phyloP scores from a whole-genome alignment of 768 basidiomycete genomes.

The Leccinellum rugosiceps region DNA sequence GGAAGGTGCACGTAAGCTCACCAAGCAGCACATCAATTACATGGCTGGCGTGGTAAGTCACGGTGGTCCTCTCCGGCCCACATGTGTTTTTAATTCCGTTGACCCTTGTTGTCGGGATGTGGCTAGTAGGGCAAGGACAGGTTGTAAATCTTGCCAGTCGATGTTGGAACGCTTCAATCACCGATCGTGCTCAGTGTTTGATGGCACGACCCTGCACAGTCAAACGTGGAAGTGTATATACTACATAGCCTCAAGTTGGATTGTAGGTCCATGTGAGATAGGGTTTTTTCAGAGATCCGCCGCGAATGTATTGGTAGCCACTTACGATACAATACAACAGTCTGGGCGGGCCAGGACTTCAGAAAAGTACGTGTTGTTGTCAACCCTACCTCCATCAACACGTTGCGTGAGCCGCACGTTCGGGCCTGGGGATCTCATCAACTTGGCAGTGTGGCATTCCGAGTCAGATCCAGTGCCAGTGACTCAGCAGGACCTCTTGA shows the following conservation, averaged over 20 bases:
- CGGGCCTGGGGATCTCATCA: no score
- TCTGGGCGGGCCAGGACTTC: neutral
- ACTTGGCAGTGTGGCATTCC: no score
- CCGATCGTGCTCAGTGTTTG: neutral
- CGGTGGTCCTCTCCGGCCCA: no score
- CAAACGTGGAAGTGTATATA: no score
- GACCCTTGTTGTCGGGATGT: neutral
- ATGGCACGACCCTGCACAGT: neutral
- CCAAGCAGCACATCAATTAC: slow-evolving; percentile 25
- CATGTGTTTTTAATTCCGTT: neutral
- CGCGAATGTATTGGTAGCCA: neutral
- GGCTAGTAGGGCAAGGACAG: slow-evolving; percentile 58
- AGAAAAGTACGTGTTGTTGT: neutral
- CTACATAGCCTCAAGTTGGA: neutral
- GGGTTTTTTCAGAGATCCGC: neutral
- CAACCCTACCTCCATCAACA: slow-evolving; percentile 1
- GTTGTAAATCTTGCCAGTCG: slow-evolving; percentile 46
- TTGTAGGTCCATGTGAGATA: neutral
- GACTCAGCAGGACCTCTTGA: no score
- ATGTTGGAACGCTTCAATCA: slow-evolving; percentile 27
- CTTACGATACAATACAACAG: neutral
- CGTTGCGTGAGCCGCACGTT: slow-evolving; percentile 1
- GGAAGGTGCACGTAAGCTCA: slow-evolving; percentile 36
- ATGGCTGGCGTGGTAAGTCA: slow-evolving; percentile 23
- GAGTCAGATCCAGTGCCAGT: no score